Percentiles rank a stretch among this genome's conserved stretches.
phyloP scores from a whole-genome alignment of 1,284 basidiomycete genomes.

The Pterulicium gracile region DNA sequence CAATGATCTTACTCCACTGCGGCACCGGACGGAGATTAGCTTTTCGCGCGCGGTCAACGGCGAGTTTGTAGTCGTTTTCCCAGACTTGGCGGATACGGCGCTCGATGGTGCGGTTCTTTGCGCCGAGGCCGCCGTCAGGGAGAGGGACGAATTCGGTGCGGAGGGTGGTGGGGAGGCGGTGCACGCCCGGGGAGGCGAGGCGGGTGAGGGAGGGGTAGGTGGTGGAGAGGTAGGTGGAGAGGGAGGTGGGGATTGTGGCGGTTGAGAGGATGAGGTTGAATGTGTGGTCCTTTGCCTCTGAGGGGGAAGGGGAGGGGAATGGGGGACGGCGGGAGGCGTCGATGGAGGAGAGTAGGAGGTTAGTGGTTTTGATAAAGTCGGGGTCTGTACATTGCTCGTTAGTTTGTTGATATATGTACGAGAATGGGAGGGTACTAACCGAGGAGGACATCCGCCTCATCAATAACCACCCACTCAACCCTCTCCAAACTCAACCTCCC shows the following conservation, averaged over 20 bases:
- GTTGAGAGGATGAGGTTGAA: slow-evolving; percentile 78
- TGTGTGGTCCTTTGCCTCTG: slow-evolving; percentile 37
- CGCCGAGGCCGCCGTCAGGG: slow-evolving; percentile 41
- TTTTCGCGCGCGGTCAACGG: slow-evolving; percentile 12
- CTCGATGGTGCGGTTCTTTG: slow-evolving; percentile 65
- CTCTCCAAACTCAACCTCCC: slow-evolving; percentile 15
- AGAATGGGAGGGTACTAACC: slow-evolving; percentile 31
- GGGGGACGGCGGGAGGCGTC: slow-evolving; percentile 46
- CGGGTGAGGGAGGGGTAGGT: slow-evolving; percentile 52
- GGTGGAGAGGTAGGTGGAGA: slow-evolving; percentile 52
- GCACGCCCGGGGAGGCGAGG: slow-evolving; percentile 70
- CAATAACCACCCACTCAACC: slow-evolving; percentile 79
- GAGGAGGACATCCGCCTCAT: slow-evolving; percentile 86
- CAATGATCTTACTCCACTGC: slow-evolving; percentile 48
- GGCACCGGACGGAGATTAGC: slow-evolving; percentile 8
- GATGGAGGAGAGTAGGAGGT: slow-evolving; percentile 57
- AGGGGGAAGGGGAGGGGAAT: slow-evolving; percentile 16
- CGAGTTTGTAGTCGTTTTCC: slow-evolving; percentile 49
- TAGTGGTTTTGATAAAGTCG: slow-evolving; percentile 68
- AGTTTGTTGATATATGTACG: background rate
- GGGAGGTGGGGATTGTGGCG: slow-evolving; percentile 76
- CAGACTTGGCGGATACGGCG: slow-evolving; percentile 63
- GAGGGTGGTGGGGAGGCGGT: slow-evolving; percentile 63
- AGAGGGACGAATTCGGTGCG: slow-evolving; percentile 63
- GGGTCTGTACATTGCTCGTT: slow-evolving; percentile 39